Base-by-base conservation (phyloP, 345 rosid genomes). In the Gossypium anomalum region DNA sequence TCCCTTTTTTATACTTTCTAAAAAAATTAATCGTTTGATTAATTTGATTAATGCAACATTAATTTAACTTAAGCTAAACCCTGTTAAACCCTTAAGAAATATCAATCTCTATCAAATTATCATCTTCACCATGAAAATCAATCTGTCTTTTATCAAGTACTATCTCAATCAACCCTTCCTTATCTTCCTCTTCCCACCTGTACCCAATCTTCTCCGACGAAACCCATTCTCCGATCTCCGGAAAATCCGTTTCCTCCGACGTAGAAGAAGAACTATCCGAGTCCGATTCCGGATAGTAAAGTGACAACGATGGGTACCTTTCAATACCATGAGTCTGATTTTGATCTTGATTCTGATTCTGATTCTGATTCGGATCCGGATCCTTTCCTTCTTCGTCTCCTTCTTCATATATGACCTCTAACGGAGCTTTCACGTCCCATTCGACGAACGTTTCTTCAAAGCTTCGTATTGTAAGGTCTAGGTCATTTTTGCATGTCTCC, bases 391-490 rank as follows among this genome's bases (percentile, higher is more conserved):
- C 85, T 15, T 83, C 92, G 2, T 80, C 94, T 78, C 86, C 89
- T 2, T 72, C 87, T 82, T 94, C 97, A 71, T 94, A 86, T 59
- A 94, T 94, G 53, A 92, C 92, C 22, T 89, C 93, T 66, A 94
- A 66, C 19, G 98, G 97, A 2, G 97, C 97, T 73, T 87, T 84
- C 49, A 92, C 84, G 78, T 94, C 66, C 98, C 97, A 94, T 12
- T 82, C 88, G 43, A 89, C 86, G 67, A 92, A 94, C 10, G 68
- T 79, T 9, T 41, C 43, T 34, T 80, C 83, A 23, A 82, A 83
- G 16, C 23, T 44, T 43, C 25, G 38, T 2, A 73, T 70, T 3
- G 20, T 76, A 9, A 47, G 20, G 20, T 16, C 70, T 15, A 34
- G 6, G 16, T 58, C 77, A 7, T 16, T 48, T n/a, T 70, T 73